These are phyloP conservation scores for Cladosporium phlei DNA, from an alignment of 2,329 filamentous ascomycete genomes.

Conservation along the genomic window DNA sequence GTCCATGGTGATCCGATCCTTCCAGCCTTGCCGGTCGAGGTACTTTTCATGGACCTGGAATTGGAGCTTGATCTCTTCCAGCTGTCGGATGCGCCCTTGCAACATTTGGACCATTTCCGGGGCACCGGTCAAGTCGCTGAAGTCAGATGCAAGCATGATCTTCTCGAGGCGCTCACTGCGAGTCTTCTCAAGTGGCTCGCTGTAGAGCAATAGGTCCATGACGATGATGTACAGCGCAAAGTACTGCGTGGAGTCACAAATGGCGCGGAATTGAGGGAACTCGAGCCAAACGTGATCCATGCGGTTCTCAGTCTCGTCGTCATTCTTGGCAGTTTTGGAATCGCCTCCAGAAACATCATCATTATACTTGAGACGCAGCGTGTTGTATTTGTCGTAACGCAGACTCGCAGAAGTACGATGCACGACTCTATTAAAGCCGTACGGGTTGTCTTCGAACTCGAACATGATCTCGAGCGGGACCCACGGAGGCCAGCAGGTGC, in stretches of 20 bases:
- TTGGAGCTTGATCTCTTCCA: constrained; percentile 93
- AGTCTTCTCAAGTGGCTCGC: constrained; percentile 94
- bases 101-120: constrained; percentile 88
- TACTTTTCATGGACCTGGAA: constrained; percentile 90
- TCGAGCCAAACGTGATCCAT: constrained; percentile 97
- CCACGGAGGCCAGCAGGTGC: constrained; percentile 95
- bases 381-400: constrained; percentile 97
- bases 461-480: constrained; percentile 98
- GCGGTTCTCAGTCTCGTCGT: constrained; percentile 54
- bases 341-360: constrained; percentile 73
- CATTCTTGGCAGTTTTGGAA: constrained; percentile 37
- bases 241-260: constrained; percentile 96
- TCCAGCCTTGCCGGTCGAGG: constrained; percentile 84
- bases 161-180: constrained; percentile 91
- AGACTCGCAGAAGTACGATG: constrained; percentile 93
- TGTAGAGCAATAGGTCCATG: constrained; percentile 91
- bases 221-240: constrained; percentile 98
- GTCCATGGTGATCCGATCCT: constrained; percentile 83
- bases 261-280: constrained; percentile 87
- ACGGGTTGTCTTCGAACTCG: constrained; percentile 86
- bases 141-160: constrained; percentile 98
- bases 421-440: constrained; percentile 96
- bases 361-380: constrained; percentile 91
- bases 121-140: constrained; percentile 89
- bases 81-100: constrained; percentile 85